Percentiles rank a stretch among this genome's conserved stretches.
phyloP scores from a whole-genome alignment of 2,329 filamentous ascomycete genomes.

The Pleomassaria siparia region DNA sequence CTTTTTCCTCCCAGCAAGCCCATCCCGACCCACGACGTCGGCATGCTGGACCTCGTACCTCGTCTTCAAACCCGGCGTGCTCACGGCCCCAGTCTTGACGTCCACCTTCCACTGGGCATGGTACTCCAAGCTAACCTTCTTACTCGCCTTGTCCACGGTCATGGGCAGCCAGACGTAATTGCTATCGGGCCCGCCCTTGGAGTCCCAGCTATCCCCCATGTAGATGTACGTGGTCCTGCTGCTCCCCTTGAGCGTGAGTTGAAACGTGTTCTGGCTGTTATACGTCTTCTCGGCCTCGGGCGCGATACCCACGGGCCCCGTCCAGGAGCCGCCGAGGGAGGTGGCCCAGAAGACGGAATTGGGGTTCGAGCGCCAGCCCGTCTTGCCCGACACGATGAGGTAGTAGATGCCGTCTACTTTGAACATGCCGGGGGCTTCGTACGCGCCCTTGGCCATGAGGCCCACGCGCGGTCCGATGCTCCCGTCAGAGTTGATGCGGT shows the following conservation, averaged over 20 bases:
- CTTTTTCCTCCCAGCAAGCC: background rate
- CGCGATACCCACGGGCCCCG: constrained; percentile 57
- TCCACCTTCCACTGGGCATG: constrained; percentile 47
- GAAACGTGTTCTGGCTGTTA: constrained; percentile 58
- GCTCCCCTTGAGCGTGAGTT: constrained; percentile 48
- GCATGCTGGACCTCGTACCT: constrained; percentile 40
- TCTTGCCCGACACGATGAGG: constrained; percentile 57
- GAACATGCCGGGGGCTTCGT: constrained; percentile 62
- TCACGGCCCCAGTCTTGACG: constrained; percentile 41
- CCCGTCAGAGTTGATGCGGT: constrained; percentile 42
- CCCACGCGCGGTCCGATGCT: constrained; percentile 40
- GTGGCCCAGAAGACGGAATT: constrained; percentile 60
- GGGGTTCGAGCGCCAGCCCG: constrained; percentile 57
- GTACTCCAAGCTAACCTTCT: constrained; percentile 41
- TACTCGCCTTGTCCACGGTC: constrained; percentile 34
- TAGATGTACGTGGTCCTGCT: constrained; percentile 51
- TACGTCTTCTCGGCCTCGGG: constrained; percentile 57
- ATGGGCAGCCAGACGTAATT: constrained; percentile 48
- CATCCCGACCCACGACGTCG: constrained; percentile 22
- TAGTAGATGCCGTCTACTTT: constrained; percentile 61
- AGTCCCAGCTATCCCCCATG: constrained; percentile 66
- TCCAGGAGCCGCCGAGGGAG: constrained; percentile 58
- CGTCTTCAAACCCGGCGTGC: constrained; percentile 31
- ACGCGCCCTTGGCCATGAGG: constrained; percentile 46
- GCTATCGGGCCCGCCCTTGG: constrained; percentile 31